Percentiles rank a stretch among this genome's conserved stretches.
Conservation (phyloP, 768 basidiomycete species). For the Solioccasus polychromus region DNA sequence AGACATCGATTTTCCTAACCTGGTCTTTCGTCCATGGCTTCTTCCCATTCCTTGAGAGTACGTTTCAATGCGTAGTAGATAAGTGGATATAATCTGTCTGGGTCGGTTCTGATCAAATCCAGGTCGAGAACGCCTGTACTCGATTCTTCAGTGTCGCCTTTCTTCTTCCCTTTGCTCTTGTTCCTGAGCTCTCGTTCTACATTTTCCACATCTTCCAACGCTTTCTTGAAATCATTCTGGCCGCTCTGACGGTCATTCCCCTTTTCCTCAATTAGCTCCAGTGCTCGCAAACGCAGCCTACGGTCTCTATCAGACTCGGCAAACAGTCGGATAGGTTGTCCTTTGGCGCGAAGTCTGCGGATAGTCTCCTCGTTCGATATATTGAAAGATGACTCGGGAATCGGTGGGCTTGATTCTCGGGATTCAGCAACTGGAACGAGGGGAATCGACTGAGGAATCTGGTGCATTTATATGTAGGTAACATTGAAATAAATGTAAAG, state of each 20-base stretch:
- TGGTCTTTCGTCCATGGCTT: constrained; percentile 90
- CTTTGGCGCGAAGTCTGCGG: constrained; percentile 83
- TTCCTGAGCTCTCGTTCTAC: constrained; percentile 64
- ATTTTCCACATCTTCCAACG: constrained; percentile 82
- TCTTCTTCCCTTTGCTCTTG: constrained; percentile 58
- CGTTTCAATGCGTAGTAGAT: constrained; percentile 96
- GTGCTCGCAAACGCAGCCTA: constrained; percentile 80
- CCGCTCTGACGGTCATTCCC: constrained; percentile 76
- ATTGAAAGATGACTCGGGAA: constrained; percentile 58
- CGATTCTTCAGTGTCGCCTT: constrained; percentile 51
- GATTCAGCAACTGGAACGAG: constrained; percentile 35
- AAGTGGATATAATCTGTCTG: constrained; percentile 92
- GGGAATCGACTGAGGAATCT: constrained; percentile 41
- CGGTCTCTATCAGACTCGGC: constrained; percentile 95
- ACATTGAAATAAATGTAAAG: constrained; percentile 2
- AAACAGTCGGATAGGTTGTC: constrained; percentile 92
- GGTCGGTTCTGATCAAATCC: constrained; percentile 79
- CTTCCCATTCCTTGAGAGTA: constrained; percentile 93
- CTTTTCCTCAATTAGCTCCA: constrained; percentile 94
- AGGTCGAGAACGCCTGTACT: constrained; percentile 70
- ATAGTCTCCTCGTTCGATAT: constrained; percentile 92
- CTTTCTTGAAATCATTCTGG: constrained; percentile 94
- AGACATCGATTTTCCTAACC: constrained; percentile 43
- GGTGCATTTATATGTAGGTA: constrained; percentile 45
- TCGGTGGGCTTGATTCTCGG: constrained; percentile 40